Evolutionary conservation across 495 filamentous ascomycete species (phyloP).

Genomic region (Elasticomyces elasticus): DNA sequence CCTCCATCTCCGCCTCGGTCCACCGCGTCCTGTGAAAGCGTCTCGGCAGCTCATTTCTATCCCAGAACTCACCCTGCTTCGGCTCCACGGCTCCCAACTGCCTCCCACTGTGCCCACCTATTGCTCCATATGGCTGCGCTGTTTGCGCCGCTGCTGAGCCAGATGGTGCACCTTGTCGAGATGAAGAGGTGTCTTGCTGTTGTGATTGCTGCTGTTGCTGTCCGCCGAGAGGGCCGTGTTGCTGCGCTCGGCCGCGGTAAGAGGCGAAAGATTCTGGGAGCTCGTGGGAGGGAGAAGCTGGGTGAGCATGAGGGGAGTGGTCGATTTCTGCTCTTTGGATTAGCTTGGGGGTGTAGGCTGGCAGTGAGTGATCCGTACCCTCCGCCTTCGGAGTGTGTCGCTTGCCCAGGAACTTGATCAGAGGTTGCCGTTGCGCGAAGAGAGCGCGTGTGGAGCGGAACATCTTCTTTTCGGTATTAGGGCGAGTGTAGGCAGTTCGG

Average conservation of each 20-base stretch:
- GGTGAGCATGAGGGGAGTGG: slow-evolving; percentile 59
- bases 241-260: slow-evolving; percentile 86
- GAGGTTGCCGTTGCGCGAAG: slow-evolving; percentile 29
- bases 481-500: not conserved
- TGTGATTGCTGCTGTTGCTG: slow-evolving; percentile 29
- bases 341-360: slow-evolving; percentile 7
- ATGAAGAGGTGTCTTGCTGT: not conserved
- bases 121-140: slow-evolving; percentile 32
- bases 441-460: slow-evolving; percentile 31
- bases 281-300: slow-evolving; percentile 49
- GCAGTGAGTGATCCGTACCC: slow-evolving; percentile 27
- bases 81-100: slow-evolving; percentile 62
- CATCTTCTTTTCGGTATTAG: slow-evolving; percentile 15
- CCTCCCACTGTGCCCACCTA: slow-evolving; percentile 57
- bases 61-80: slow-evolving; percentile 67
- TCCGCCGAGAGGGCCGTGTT: slow-evolving; percentile 76
- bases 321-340: slow-evolving; percentile 46
- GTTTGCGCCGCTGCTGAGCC: slow-evolving; percentile 8
- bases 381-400: slow-evolving; percentile 63
- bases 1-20: slow-evolving; percentile 80
- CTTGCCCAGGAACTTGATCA: slow-evolving; percentile 91
- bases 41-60: slow-evolving; percentile 74
- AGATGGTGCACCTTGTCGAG: not conserved
- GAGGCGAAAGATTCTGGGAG: slow-evolving; percentile 71
- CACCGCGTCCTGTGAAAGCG: slow-evolving; percentile 69